Evolutionary conservation across 352 stramenopile species (phyloP), one percentile per base, ranked within the genome.

Genomic region (Globisporangium cederbergense): DNA sequence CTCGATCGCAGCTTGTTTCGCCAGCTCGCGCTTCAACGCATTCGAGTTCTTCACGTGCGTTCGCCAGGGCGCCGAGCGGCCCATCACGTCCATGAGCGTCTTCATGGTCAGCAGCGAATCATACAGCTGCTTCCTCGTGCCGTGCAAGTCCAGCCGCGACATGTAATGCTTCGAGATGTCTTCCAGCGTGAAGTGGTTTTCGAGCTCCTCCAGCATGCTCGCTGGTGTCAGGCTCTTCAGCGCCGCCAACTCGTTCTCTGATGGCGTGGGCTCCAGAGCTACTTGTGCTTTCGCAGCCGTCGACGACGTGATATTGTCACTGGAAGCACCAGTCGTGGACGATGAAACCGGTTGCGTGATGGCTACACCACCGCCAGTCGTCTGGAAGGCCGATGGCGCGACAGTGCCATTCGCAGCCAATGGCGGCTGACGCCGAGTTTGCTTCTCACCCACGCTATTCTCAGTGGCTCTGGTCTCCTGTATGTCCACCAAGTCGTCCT

Each of bases 31-130:
- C 59, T 90, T 90, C 10, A 93, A 59, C 13, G 65, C 72, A 40
- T 93, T 90, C 0, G 75, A 86, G 42, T 90, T 72, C 49, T 86
- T 76, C 0, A 93, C 70, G 8, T 90, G 83, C 4, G 67, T 72
- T 14, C 83, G 78, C 81, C 83, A 93, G 7, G 72, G 81, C 0
- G 73, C 81, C 30, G 78, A 75, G 42, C 73, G 79, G 5, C 83
- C 78, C 22, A 93, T 67, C 42, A 85, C 66, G 5, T 75, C 79
- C 76, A 90, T 88, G n/a, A 81, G 65, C 46, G 68, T 62, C 40
- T 77, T 77, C 68, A 85, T 89, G 6, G 58, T 56, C 3, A 54
- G 28, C 9, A 93, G 58, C 13, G 83, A 93, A 13, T 79, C 68
- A 34, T 78, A 68, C 2, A 93, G 62, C 34, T 87, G 60, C 11